Base-by-base conservation (phyloP, 768 basidiomycete species). In the Psilocybe tampanensis region DNA sequence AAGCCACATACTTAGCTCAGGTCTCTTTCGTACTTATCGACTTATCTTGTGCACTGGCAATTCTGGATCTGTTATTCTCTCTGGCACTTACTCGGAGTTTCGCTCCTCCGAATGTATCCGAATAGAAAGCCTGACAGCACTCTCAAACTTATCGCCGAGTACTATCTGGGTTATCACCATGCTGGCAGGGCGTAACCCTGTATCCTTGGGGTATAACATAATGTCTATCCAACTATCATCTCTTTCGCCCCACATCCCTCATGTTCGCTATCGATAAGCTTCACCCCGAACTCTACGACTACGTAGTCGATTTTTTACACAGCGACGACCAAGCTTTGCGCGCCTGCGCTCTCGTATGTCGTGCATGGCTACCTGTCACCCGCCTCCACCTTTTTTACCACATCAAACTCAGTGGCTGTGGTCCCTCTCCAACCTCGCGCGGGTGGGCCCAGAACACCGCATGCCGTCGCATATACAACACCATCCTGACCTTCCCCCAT, bases 281-380 rank as follows among this genome's bases (percentile, higher is more conserved):
- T 22, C 59, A 47, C 44, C 52, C 55, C 47, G 70, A 71, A 44
- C 61, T 71, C 44, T 61, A 65, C 49, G 66, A 66, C 52, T 56
- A 65, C 52, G 68, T 72, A 39, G 67, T 72, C 52, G 68, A 66
- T 26, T 70, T 69, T 52, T 52, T 72, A 15, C 66, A 68, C 51
- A 66, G 66, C 44, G 64, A 67, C 32, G 55, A 60, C 3, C 22
- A 24, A n/a, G 49, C 68, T 17, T 64, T 71, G 18, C 54, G 63
- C 19, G 56, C 66, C 11, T 70, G 67, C 53, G 59, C 66, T 21
- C 63, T 67, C 21, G 69, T 70, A 19, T 66, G 65, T 33, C 63
- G 56, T 18, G 52, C 60, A n/a, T 72, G 68, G 70, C 56, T 68
- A 11, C 62, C 62, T 33, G 48, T 63, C 21, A 66, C 64, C 50